These are phyloP conservation scores for Whalleya microplaca DNA, from an alignment of 2,329 filamentous ascomycete species.

Conservation along the genomic window DNA sequence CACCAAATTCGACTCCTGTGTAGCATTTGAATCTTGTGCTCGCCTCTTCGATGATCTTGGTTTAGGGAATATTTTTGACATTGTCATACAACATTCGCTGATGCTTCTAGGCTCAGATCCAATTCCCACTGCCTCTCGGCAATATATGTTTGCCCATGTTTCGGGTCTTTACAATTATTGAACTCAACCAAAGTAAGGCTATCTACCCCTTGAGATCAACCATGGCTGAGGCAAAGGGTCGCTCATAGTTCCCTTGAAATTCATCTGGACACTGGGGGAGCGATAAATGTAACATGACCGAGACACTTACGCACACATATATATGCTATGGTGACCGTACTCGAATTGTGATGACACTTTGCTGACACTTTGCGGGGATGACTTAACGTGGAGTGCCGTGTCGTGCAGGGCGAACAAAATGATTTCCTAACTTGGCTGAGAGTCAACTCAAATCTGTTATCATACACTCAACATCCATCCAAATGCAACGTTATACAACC, in stretches of 20 bases:
- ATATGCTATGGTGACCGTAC: not conserved
- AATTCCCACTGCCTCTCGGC: not conserved
- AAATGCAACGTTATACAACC: not conserved
- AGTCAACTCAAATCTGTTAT: not conserved
- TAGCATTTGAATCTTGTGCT: constrained; percentile 4
- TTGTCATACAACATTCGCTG: not conserved
- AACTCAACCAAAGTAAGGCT: no score
- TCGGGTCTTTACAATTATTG: not conserved
- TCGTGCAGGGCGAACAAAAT: not conserved
- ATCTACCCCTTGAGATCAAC: not conserved
- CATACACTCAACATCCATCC: not conserved
- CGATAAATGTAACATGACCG: not conserved
- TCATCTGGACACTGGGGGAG: not conserved
- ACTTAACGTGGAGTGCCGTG: not conserved
- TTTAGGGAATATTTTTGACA: not conserved
- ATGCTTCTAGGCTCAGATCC: not conserved
- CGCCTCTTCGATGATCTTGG: constrained; percentile 1
- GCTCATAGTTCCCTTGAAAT: not conserved
- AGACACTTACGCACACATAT: not conserved
- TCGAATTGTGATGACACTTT: not conserved
- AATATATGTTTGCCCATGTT: not conserved
- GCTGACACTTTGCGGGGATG: no score
- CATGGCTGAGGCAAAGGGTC: not conserved
- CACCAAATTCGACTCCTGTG: constrained; percentile 13
- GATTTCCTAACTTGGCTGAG: not conserved